These are phyloP conservation scores for Sistotremastrum suecicum DNA, from an alignment of 768 basidiomycete genomes.

Conservation along the genomic window DNA sequence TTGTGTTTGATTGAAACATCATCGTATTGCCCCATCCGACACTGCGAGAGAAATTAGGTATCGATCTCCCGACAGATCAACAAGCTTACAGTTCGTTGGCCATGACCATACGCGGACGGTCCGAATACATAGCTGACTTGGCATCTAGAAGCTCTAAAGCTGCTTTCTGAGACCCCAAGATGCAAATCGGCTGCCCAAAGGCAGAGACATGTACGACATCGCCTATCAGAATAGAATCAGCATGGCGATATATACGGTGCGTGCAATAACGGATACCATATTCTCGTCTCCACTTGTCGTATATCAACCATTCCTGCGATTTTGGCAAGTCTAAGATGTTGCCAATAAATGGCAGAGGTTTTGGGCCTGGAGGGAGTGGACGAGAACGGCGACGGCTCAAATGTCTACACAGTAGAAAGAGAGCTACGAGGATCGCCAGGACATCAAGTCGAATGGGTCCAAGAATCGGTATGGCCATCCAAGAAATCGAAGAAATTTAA, in stretches of 20 bases:
- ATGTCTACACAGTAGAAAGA: too few relatives aligned
- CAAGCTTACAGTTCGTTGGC: neutral
- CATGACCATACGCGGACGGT: neutral
- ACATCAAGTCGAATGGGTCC: too few relatives aligned
- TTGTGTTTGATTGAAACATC: too few relatives aligned
- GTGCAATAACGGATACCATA: conserved; percentile 6
- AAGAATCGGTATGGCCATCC: too few relatives aligned
- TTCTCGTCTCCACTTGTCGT: conserved; percentile 17
- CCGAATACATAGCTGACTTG: conserved; percentile 3
- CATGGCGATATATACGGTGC: neutral
- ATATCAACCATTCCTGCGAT: conserved; percentile 18
- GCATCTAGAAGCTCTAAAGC: conserved; percentile 3
- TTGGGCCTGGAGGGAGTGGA: conserved; percentile 21
- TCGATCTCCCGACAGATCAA: too few relatives aligned
- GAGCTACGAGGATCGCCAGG: too few relatives aligned
- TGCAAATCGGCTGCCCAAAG: neutral
- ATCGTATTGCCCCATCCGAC: too few relatives aligned
- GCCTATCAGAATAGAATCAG: neutral
- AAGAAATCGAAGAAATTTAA: too few relatives aligned
- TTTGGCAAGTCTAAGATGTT: conserved; percentile 19
- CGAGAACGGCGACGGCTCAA: too few relatives aligned
- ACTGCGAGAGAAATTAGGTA: too few relatives aligned
- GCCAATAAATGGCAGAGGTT: conserved; percentile 20
- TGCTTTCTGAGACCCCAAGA: conserved; percentile 1
- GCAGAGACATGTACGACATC: neutral